Evolutionary conservation across 169 alveolate genomes (phyloP).

Genomic region (Perkinsus marinus): DNA sequence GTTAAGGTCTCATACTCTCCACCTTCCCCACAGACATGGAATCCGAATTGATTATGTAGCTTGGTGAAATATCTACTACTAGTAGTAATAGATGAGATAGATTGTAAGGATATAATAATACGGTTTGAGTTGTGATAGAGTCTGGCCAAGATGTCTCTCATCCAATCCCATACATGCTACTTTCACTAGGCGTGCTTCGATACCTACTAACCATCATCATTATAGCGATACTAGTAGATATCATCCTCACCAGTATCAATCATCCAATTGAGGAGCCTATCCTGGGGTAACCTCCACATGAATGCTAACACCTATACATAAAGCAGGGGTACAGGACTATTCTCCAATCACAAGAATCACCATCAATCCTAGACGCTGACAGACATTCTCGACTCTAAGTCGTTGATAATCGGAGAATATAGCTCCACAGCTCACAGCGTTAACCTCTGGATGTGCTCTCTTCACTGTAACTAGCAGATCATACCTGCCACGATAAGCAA

Average conservation of each 20-base stretch:
- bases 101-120: conserved; percentile 10
- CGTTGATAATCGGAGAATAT: conserved; percentile 88
- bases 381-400: conserved; percentile 86
- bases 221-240: neutral
- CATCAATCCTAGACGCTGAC: conserved; percentile 38
- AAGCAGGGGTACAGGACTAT: no score
- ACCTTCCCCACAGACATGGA: conserved; percentile 98
- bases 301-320: conserved; percentile 41
- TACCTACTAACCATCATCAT: neutral
- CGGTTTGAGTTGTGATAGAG: conserved; percentile 41
- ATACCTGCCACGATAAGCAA: neutral
- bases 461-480: conserved; percentile 51
- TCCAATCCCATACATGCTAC: conserved; percentile 70
- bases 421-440: conserved; percentile 89
- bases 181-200: neutral
- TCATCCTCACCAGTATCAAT: conserved; percentile 42
- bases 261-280: conserved; percentile 72
- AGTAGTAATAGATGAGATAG: neutral
- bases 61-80: neutral
- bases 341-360: neutral
- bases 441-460: conserved; percentile 54
- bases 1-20: conserved; percentile 97
- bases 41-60: conserved; percentile 64
- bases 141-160: conserved; percentile 70
- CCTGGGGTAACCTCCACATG: conserved; percentile 66